Evolutionary conservation across 805 yeast genomes (phyloP).

Genomic region (Lipomyces lipofer): DNA sequence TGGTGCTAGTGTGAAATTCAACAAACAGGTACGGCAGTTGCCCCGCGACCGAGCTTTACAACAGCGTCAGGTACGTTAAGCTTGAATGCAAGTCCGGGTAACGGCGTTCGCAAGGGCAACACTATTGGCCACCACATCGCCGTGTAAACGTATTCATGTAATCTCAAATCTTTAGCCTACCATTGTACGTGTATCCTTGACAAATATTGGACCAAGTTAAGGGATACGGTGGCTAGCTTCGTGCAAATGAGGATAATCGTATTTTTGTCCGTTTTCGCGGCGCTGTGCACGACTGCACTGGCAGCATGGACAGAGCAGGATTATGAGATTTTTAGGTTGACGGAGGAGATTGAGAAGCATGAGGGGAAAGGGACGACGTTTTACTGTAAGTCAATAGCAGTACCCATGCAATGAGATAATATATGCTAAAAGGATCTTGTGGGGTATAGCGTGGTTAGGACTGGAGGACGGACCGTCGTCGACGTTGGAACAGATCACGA

Average conservation of each 20-base stretch:
- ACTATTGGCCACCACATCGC: too few relatives aligned
- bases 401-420: background rate
- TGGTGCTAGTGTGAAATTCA: too few relatives aligned
- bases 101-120: too few relatives aligned
- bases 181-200: too few relatives aligned
- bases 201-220: too few relatives aligned
- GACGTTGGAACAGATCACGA: constrained; percentile 39
- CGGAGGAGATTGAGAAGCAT: constrained; percentile 61
- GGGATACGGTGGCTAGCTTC: too few relatives aligned
- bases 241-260: constrained; percentile 9
- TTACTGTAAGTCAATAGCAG: constrained; percentile 54
- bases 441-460: constrained; percentile 41
- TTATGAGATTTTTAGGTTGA: constrained; percentile 74
- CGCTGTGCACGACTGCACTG: background rate
- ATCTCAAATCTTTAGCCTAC: background rate
- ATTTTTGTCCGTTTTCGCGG: constrained; percentile 1
- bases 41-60: too few relatives aligned
- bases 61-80: too few relatives aligned
- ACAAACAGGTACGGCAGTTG: too few relatives aligned
- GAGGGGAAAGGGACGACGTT: constrained; percentile 63
- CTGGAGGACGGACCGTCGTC: constrained; percentile 48
- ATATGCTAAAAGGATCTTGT: background rate
- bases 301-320: constrained; percentile 62
- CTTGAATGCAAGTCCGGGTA: too few relatives aligned
- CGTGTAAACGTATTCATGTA: too few relatives aligned